Evolutionary conservation across 1,284 basidiomycete species (phyloP).

Genomic region (Melanopsichium pennsylvanicum): DNA sequence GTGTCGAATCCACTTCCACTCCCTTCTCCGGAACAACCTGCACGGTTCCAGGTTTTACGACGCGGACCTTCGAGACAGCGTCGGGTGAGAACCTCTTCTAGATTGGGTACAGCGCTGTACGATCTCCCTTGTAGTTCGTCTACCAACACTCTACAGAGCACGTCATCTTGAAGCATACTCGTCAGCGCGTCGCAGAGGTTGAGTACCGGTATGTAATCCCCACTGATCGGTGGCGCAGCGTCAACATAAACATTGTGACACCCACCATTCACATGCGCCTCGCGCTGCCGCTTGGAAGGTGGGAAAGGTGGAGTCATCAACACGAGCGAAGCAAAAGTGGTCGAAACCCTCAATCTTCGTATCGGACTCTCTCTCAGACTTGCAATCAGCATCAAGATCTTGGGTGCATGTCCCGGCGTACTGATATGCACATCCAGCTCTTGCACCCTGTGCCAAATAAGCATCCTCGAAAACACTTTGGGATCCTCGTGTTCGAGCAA

Average conservation of each 20-base stretch:
- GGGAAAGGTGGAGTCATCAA: constrained; percentile 51
- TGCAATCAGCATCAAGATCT: constrained; percentile 47
- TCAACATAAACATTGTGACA: not conserved
- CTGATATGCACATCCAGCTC: constrained; percentile 59
- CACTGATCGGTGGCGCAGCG: not conserved
- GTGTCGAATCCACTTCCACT: no score
- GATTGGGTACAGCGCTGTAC: constrained; percentile 9
- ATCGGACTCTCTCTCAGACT: constrained; percentile 47
- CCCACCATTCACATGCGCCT: constrained; percentile 3
- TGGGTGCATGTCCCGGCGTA: constrained; percentile 44
- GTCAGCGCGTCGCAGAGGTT: constrained; percentile 33
- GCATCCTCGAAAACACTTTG: constrained; percentile 53
- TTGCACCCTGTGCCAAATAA: constrained; percentile 56
- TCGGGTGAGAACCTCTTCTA: constrained; percentile 12
- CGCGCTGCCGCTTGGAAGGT: constrained; percentile 24
- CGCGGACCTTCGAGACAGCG: constrained; percentile 14
- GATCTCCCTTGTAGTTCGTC: constrained; percentile 39
- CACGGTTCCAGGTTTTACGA: not conserved
- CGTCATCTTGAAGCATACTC: constrained; percentile 20
- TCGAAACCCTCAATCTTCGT: constrained; percentile 53
- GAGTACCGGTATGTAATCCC: not conserved
- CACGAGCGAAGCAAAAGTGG: constrained; percentile 51
- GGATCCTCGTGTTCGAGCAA: constrained; percentile 60
- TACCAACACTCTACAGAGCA: constrained; percentile 14
- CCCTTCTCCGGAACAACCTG: not conserved